Percentiles rank a stretch among this genome's conserved stretches.
Conservation (phyloP, 192 early-diverging fungal species). For the Backusella parvicylindrica region DNA sequence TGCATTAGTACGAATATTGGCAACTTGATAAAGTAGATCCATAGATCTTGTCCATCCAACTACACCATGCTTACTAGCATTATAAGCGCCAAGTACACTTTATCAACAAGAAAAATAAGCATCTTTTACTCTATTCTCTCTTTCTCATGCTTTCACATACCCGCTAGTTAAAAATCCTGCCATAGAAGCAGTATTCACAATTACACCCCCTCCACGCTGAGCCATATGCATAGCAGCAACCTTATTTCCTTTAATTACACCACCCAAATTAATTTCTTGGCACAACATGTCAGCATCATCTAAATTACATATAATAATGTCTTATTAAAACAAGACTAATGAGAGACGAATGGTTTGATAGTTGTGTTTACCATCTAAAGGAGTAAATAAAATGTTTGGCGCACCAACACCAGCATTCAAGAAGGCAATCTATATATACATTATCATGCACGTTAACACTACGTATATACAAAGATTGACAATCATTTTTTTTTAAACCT, state of each 20-base stretch:
- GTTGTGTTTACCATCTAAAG: background rate
- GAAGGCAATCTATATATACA: background rate
- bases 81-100: slow-evolving; percentile 5
- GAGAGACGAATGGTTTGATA: background rate
- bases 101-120: background rate
- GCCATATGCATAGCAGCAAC: slow-evolving; percentile 24
- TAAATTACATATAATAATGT: background rate
- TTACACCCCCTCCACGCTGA: slow-evolving; percentile 26
- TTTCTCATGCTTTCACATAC: background rate
- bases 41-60: slow-evolving; percentile 16
- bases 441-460: background rate
- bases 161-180: slow-evolving; percentile 14
- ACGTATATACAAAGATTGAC: no score
- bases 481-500: no score
- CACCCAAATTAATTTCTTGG: slow-evolving; percentile 2
- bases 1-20: slow-evolving; percentile 17
- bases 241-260: slow-evolving; percentile 22
- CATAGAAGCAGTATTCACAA: slow-evolving; percentile 25
- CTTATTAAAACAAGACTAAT: background rate
- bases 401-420: background rate
- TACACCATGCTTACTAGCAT: slow-evolving; percentile 16
- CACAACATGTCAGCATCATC: background rate
- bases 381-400: background rate
- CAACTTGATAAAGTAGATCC: background rate
- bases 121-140: background rate